These are phyloP conservation scores for Pulveroboletus sp. DNA, from an alignment of 768 basidiomycete genomes.

Conservation along the genomic window DNA sequence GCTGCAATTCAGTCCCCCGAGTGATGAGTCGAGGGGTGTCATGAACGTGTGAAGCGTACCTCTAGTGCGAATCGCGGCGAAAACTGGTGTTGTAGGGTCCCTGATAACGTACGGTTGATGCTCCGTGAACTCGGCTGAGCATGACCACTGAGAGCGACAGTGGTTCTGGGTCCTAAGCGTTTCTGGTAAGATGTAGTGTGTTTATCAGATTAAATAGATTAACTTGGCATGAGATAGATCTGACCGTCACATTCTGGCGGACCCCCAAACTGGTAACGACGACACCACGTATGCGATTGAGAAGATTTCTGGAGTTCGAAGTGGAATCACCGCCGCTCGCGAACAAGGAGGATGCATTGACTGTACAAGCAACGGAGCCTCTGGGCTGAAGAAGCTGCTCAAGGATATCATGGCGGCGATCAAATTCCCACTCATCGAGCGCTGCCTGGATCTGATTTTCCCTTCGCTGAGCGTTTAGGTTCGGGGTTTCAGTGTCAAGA, in stretches of 20 bases:
- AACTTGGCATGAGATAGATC: slow-evolving; percentile 11
- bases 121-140: slow-evolving; percentile 25
- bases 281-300: slow-evolving; percentile 35
- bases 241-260: slow-evolving; percentile 43
- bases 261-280: slow-evolving; percentile 34
- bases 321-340: slow-evolving; percentile 30
- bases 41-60: slow-evolving; percentile 30
- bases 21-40: slow-evolving; percentile 8
- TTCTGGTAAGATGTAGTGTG: slow-evolving; percentile 35
- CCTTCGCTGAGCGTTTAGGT: slow-evolving; percentile 19
- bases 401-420: slow-evolving; percentile 33
- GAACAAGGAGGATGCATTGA: slow-evolving; percentile 50
- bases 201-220: slow-evolving; percentile 21
- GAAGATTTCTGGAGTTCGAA: slow-evolving; percentile 24
- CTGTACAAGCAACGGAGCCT: slow-evolving; percentile 40
- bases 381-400: slow-evolving; percentile 41
- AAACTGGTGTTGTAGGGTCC: slow-evolving; percentile 72
- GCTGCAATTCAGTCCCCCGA: slow-evolving; percentile 26
- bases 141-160: slow-evolving; percentile 36
- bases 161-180: slow-evolving; percentile 43
- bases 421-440: slow-evolving; percentile 38
- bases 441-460: slow-evolving; percentile 43
- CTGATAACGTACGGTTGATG: slow-evolving; percentile 46
- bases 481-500: slow-evolving; percentile 16
- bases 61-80: slow-evolving; percentile 57